phyloP scores from a whole-genome alignment of 495 filamentous ascomycete species.

The Xylaria palmicola region DNA sequence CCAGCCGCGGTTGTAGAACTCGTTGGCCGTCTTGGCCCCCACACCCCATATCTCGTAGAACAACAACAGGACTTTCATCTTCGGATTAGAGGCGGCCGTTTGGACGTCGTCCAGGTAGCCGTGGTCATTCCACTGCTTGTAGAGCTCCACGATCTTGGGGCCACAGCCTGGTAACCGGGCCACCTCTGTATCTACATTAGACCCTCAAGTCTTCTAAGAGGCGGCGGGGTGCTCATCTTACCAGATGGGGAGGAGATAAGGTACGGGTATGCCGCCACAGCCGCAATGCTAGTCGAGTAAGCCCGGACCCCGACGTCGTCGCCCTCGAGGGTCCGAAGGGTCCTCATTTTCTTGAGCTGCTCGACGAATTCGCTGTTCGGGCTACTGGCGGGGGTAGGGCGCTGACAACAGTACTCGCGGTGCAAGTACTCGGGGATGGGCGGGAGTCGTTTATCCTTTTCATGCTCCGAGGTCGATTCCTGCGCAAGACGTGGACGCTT shows the following conservation, averaged over 20 bases:
- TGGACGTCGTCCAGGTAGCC: conserved; percentile 61
- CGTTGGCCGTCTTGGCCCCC: conserved; percentile 74
- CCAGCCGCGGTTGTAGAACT: conserved; percentile 85
- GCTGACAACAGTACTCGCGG: conserved; percentile 76
- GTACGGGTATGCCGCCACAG: conserved; percentile 77
- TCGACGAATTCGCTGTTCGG: conserved; percentile 78
- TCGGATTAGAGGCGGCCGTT: conserved; percentile 62
- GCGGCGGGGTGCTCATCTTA: conserved; percentile 7
- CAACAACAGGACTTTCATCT: conserved; percentile 58
- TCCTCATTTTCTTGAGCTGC: conserved; percentile 71
- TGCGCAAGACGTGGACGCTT: conserved; percentile 53
- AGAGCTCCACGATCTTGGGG: conserved; percentile 74
- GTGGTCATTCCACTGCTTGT: conserved; percentile 66
- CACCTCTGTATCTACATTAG: conserved; percentile 53
- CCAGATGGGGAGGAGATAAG: conserved; percentile 35
- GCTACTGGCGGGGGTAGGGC: conserved; percentile 64
- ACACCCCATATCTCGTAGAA: conserved; percentile 91
- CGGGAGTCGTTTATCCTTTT: conserved; percentile 47
- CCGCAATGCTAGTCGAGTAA: conserved; percentile 83
- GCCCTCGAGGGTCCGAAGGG: conserved; percentile 63
- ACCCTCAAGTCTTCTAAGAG: background rate
- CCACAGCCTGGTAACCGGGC: conserved; percentile 76
- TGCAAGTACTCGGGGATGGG: conserved; percentile 71
- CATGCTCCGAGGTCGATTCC: conserved; percentile 72
- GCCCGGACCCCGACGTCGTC: conserved; percentile 83